A percentile compares a stretch with the other conserved stretches of the same genome.
These are phyloP conservation scores for Paxillus rubicundulus DNA, from an alignment of 768 basidiomycete species.

Conservation along the genomic window DNA sequence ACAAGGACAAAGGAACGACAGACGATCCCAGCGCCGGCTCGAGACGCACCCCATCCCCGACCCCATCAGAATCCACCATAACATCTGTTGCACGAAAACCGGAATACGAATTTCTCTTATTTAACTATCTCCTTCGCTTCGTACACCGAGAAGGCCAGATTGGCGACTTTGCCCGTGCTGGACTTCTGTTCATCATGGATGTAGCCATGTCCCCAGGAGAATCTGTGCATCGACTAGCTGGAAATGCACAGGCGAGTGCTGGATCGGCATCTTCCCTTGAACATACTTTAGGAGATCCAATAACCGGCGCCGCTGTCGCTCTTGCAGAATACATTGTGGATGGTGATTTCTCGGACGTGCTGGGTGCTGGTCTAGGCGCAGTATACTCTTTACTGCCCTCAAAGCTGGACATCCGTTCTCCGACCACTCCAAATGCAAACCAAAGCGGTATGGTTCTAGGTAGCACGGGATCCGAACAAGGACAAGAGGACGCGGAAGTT, in stretches of 20 bases:
- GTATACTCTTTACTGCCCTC: slow-evolving; percentile 89
- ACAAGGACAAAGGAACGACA: slow-evolving; percentile 13
- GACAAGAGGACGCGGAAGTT: slow-evolving; percentile 53
- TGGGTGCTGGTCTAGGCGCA: slow-evolving; percentile 89
- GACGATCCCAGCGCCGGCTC: slow-evolving; percentile 7
- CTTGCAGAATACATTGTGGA: slow-evolving; percentile 92
- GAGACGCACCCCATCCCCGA: slow-evolving; percentile 49
- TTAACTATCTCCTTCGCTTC: slow-evolving; percentile 93
- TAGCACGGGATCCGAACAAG: slow-evolving; percentile 51
- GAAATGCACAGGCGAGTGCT: slow-evolving; percentile 31
- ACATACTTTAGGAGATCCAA: slow-evolving; percentile 50
- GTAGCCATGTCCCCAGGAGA: slow-evolving; percentile 88
- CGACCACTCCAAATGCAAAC: slow-evolving; percentile 36
- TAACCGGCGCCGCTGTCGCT: slow-evolving; percentile 81
- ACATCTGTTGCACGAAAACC: slow-evolving; percentile 61
- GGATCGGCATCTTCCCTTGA: slow-evolving; percentile 23
- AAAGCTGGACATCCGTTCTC: slow-evolving; percentile 71
- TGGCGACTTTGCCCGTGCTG: slow-evolving; percentile 90
- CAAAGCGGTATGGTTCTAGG: slow-evolving; percentile 72
- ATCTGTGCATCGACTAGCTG: slow-evolving; percentile 39
- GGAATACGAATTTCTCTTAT: slow-evolving; percentile 93
- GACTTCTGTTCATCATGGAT: slow-evolving; percentile 91
- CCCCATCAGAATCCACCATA: slow-evolving; percentile 58
- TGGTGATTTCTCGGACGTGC: slow-evolving; percentile 97
- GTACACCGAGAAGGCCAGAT: slow-evolving; percentile 92